A percentile compares a stretch with the other conserved stretches of the same genome.
Conservation (phyloP, 495 filamentous ascomycete species). For the Penicillium fimorum region DNA sequence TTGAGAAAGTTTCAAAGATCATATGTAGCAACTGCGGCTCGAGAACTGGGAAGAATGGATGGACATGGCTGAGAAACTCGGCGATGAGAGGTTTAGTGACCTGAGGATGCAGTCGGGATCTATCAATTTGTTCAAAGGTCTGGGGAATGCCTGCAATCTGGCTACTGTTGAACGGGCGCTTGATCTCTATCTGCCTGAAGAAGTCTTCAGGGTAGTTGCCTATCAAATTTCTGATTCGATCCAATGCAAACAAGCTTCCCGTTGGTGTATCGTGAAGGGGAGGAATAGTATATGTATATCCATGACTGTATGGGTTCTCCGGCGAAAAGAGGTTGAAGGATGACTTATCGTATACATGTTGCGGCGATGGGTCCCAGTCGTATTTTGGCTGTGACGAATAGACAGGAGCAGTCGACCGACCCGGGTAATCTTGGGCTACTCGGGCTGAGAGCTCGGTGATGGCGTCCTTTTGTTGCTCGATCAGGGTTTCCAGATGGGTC, state of each 20-base stretch:
- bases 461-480: conserved; percentile 9
- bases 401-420: background rate
- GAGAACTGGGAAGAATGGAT: conserved; percentile 18
- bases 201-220: conserved; percentile 24
- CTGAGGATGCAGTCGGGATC: background rate
- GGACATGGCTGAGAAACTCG: conserved; percentile 16
- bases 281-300: conserved; percentile 16
- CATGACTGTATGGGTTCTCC: conserved; percentile 1
- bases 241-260: conserved; percentile 16
- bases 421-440: background rate
- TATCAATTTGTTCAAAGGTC: conserved; percentile 4
- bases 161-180: conserved; percentile 9
- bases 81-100: conserved; percentile 3
- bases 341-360: conserved; percentile 1
- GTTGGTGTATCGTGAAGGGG: conserved; percentile 19
- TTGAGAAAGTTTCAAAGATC: conserved; percentile 16
- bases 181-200: conserved; percentile 17
- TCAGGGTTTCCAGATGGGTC: conserved; percentile 6
- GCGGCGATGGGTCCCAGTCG: conserved; percentile 7
- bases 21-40: conserved; percentile 9
- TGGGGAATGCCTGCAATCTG: background rate
- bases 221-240: conserved; percentile 18
- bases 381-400: conserved; percentile 3
- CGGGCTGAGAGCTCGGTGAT: conserved; percentile 2
- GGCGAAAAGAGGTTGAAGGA: conserved; percentile 1